phyloP scores from a whole-genome alignment of 495 filamentous ascomycete species.

The Physcia stellaris region DNA sequence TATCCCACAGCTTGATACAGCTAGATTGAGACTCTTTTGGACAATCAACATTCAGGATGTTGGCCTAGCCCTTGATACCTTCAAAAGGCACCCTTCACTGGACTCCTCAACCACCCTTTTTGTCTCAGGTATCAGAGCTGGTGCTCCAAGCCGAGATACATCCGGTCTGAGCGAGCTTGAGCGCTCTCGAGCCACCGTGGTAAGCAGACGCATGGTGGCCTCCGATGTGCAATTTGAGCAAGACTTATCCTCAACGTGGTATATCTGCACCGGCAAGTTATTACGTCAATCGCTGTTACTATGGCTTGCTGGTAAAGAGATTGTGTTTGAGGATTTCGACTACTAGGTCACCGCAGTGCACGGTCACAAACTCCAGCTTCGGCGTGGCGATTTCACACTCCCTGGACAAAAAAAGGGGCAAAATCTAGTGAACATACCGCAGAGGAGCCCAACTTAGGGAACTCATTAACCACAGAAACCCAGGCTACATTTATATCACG shows the following conservation, averaged over 20 bases:
- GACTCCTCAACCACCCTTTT: conserved; percentile 41
- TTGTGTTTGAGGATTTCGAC: conserved; percentile 58
- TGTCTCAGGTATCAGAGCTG: conserved; percentile 36
- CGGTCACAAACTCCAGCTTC: no score
- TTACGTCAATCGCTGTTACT: conserved; percentile 41
- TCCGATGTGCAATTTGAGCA: conserved; percentile 30
- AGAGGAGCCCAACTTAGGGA: no score
- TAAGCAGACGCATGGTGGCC: conserved; percentile 38
- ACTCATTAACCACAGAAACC: no score
- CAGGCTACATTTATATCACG: no score
- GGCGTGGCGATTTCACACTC: no score
- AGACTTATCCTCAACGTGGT: conserved; percentile 39
- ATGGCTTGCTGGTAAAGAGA: conserved; percentile 51
- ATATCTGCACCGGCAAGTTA: conserved; percentile 47
- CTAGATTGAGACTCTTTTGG: conserved; percentile 47
- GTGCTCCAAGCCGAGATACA: conserved; percentile 15
- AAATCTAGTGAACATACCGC: no score
- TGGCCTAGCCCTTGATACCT: conserved; percentile 43
- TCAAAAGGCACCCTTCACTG: conserved; percentile 38
- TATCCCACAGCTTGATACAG: conserved; percentile 31
- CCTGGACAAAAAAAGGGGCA: no score
- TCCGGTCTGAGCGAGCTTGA: conserved; percentile 13
- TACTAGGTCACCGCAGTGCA: no score
- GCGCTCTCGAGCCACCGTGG: conserved; percentile 27
- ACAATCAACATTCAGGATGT: conserved; percentile 47